A percentile compares a stretch with the other conserved stretches of the same genome.
These are phyloP conservation scores for Eucalyptus tenuipes DNA, from an alignment of 345 rosid species.

Conservation along the genomic window DNA sequence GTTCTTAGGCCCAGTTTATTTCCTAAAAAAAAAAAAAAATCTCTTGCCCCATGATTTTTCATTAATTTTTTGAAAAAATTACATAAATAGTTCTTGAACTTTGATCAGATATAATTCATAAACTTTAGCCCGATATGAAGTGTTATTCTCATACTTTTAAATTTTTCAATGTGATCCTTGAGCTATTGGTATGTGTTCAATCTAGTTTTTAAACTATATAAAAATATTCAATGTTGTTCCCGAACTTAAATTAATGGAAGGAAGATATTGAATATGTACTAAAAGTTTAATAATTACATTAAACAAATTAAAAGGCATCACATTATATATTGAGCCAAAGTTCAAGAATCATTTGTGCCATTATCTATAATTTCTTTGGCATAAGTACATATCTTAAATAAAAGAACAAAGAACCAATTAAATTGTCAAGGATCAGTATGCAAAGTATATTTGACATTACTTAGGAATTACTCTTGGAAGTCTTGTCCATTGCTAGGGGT, in stretches of 20 bases:
- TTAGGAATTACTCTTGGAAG: not conserved
- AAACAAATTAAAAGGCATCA: too few relatives aligned
- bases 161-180: not conserved
- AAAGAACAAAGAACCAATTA: not conserved
- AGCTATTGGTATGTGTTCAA: rapidly evolving
- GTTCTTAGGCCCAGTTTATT: not conserved
- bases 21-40: too few relatives aligned
- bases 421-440: not conserved
- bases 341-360: not conserved
- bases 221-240: not conserved
- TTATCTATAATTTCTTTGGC: not conserved
- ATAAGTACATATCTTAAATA: not conserved
- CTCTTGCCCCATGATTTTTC: not conserved
- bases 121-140: not conserved
- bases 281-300: too few relatives aligned
- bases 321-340: not conserved
- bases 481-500: rapidly evolving
- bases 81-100: not conserved
- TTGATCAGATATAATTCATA: not conserved
- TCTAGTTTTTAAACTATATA: not conserved
- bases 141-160: rapidly evolving
- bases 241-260: too few relatives aligned
- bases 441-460: not conserved
- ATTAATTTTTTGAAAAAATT: not conserved
- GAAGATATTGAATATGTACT: not conserved